These are phyloP conservation scores for Aspergillus clavatus DNA, from an alignment of 2,329 filamentous ascomycete species.

Conservation along the genomic window DNA sequence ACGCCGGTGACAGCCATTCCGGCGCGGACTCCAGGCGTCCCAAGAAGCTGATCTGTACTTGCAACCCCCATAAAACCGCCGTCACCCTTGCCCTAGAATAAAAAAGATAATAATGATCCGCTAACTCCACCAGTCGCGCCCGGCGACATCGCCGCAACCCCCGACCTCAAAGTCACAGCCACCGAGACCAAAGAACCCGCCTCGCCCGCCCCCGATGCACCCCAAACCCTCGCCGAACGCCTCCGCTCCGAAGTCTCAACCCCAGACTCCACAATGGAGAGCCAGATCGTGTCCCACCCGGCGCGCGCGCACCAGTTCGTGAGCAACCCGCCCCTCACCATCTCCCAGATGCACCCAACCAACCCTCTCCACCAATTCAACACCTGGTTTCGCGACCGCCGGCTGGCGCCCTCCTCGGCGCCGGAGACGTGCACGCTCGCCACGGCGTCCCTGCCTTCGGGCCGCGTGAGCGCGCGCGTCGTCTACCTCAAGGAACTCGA, in stretches of 20 bases:
- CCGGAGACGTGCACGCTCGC: conserved; percentile 86
- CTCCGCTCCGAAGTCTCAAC: conserved; percentile 33
- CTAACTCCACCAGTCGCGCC: conserved; percentile 34
- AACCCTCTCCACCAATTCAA: conserved; percentile 80
- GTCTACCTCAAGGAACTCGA: conserved; percentile 98
- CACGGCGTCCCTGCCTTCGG: conserved; percentile 76
- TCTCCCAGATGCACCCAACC: conserved; percentile 39
- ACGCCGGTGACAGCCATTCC: too few species aligned
- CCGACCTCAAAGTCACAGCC: conserved; percentile 12
- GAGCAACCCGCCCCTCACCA: conserved; percentile 39
- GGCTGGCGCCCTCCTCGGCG: conserved; percentile 58
- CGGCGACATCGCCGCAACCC: conserved; percentile 34
- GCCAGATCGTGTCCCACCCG: conserved; percentile 32
- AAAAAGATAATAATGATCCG: conserved; percentile 5
- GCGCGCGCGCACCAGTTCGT: conserved; percentile 42
- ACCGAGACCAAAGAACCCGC: conserved; percentile 12
- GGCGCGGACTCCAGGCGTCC: conserved; percentile 26
- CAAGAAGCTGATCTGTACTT: conserved; percentile 41
- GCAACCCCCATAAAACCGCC: too few species aligned
- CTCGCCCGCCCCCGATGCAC: conserved; percentile 5
- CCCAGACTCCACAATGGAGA: conserved; percentile 31
- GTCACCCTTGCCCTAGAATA: too few species aligned
- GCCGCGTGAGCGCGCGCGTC: conserved; percentile 75
- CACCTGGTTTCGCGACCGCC: conserved; percentile 76
- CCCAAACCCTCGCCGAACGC: conserved; percentile 15